Evolutionary conservation across 129 eudicot species (phyloP).

Genomic region (Artemisia tridentata): DNA sequence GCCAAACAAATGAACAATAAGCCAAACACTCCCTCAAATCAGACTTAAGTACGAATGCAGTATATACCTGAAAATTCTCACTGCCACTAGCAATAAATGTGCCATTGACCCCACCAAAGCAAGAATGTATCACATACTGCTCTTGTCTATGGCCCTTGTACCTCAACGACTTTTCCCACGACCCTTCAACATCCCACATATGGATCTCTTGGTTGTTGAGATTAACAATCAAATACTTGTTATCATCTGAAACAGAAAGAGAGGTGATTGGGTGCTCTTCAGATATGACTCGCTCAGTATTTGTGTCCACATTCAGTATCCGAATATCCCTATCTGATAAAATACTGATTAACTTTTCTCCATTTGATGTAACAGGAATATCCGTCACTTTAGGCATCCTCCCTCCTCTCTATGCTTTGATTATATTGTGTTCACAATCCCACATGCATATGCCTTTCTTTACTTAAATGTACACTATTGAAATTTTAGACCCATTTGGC

Average conservation of each 20-base stretch:
- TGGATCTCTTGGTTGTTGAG: constrained; percentile 90
- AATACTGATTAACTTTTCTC: constrained; percentile 63
- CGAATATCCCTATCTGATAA: constrained; percentile 69
- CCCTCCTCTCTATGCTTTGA: constrained; percentile 78
- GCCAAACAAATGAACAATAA: not conserved
- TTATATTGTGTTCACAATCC: too few species aligned
- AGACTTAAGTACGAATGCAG: not conserved
- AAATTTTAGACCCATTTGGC: too few species aligned
- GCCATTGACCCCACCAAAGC: constrained; percentile 83
- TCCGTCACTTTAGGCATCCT: constrained; percentile 85
- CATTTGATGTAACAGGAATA: constrained; percentile 83
- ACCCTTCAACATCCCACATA: constrained; percentile 81
- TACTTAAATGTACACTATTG: too few species aligned
- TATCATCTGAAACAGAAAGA: constrained; percentile 69
- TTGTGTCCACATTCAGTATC: too few species aligned
- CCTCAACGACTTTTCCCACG: constrained; percentile 51
- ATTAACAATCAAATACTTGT: constrained; percentile 64
- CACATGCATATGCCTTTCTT: too few species aligned
- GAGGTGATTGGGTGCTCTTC: constrained; percentile 78
- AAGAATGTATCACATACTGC: too few species aligned
- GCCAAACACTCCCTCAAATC: not conserved
- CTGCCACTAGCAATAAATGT: constrained; percentile 88
- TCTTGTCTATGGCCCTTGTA: constrained; percentile 79
- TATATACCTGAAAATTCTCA: constrained; percentile 73
- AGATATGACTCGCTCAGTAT: constrained; percentile 61